Conservation (phyloP, 441 rosid species). For the Jatropha podagrica region DNA sequence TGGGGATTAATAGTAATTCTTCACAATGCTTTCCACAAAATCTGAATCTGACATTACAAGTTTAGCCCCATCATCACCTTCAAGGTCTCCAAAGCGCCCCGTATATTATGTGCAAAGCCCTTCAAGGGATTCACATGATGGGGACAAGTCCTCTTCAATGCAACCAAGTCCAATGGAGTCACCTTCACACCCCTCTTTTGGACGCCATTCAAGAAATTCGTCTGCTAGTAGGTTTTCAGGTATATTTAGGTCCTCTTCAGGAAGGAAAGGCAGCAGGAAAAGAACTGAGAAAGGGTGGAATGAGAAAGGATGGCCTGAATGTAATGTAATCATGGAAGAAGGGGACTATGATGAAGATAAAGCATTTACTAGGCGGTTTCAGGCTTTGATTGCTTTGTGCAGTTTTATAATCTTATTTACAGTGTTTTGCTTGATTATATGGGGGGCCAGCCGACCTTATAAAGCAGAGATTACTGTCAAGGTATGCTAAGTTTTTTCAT, state of each 20-base stretch:
- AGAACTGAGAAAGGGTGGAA: constrained; percentile 70
- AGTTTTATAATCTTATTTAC: constrained; percentile 64
- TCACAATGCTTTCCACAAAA: constrained; percentile 37
- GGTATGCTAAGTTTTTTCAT: constrained; percentile 33
- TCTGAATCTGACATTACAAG: constrained; percentile 81
- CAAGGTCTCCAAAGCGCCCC: constrained; percentile 63
- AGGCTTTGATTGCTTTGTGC: constrained; percentile 54
- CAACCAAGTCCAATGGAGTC: constrained; percentile 83
- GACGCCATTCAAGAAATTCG: constrained; percentile 81
- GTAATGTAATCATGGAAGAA: constrained; percentile 73
- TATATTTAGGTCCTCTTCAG: constrained; percentile 69
- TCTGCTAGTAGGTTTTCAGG: constrained; percentile 84
- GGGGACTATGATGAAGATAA: constrained; percentile 64
- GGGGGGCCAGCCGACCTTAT: constrained; percentile 91
- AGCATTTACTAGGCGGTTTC: constrained; percentile 54
- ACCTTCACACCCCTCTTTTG: constrained; percentile 75
- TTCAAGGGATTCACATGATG: constrained; percentile 77
- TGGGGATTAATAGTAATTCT: neutral
- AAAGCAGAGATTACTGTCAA: constrained; percentile 66
- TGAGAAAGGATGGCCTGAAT: constrained; percentile 89
- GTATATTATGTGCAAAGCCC: constrained; percentile 80
- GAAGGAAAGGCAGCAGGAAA: constrained; percentile 54
- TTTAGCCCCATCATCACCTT: constrained; percentile 65
- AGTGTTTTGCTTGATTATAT: constrained; percentile 81
- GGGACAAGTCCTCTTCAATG: constrained; percentile 70